Base-by-base conservation (phyloP, 805 yeast genomes). In the Yamadazyma akitaensis region DNA sequence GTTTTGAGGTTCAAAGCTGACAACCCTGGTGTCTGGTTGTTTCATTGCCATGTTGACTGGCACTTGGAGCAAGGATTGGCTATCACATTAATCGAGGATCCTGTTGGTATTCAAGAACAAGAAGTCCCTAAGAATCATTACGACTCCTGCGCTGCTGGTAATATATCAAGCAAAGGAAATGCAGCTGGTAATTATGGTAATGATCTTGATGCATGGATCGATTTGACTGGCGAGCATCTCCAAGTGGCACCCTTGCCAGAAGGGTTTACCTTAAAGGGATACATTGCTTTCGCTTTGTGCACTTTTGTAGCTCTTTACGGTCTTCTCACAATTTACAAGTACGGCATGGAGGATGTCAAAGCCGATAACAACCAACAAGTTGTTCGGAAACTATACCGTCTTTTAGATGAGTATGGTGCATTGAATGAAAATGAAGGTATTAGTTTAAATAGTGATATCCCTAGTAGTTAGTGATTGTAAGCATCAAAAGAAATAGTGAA, bases 11-110 rank as follows among this genome's bases (percentile, higher is more conserved):
- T 90, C 76, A 80, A 79, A 61, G 96, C 98, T 44, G 84, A 86
- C 64, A 94, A 94, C 67, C 99, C 98, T 28, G 99, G 99, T 73
- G 91, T 91, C 37, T 92, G 98, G 99, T 80, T 84, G 67, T 94
- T 94, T 95, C 99, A 92, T 73, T 92, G 99, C 70, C 99, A 92
- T 66, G 86, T 94, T 60, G 98, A 94, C 66, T 92, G 99, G 99
- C 99, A 94, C 73, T 79, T 92, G 75, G 78, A 83, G 60, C 98
- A 94, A 74, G 99, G 99, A 61, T 78, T 92, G 58, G 96, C 96
- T 11, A 58, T 90, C 46, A 73, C 76, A 10, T 71, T 94, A 37
- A 70, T 92, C 45, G 99, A 92, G 71, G 96, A 89, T 46, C 99
- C 99, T 25, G 55, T 64, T 10, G 75, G 76, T 47, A 74, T 92